A percentile compares a stretch with the other conserved stretches of the same genome.
Evolutionary conservation across 768 basidiomycete species (phyloP).

Genomic region (Serendipita indica): DNA sequence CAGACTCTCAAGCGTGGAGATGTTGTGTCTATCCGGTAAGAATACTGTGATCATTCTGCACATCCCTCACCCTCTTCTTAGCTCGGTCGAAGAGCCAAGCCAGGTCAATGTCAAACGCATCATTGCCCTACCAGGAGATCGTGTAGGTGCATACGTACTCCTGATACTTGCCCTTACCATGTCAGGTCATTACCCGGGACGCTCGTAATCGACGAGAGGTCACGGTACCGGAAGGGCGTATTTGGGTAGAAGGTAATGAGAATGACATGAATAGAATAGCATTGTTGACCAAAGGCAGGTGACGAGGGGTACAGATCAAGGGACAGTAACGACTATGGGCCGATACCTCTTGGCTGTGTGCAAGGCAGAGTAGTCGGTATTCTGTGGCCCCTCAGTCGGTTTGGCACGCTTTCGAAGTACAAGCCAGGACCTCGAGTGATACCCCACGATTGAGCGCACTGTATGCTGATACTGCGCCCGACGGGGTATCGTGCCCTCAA

Average conservation of each 20-base stretch:
- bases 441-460: too few species aligned
- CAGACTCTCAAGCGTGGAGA: not conserved
- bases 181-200: not conserved
- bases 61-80: not conserved
- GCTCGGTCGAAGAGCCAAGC: not conserved
- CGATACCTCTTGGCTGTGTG: not conserved
- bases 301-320: not conserved
- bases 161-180: not conserved
- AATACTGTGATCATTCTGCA: not conserved
- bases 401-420: too few species aligned
- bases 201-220: not conserved
- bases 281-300: not conserved
- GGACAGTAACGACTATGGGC: slow-evolving; percentile 5
- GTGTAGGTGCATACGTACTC: not conserved
- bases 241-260: slow-evolving; percentile 1
- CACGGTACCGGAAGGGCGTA: not conserved
- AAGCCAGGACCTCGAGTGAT: too few species aligned
- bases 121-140: not conserved
- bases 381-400: not conserved
- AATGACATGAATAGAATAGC: not conserved
- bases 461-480: too few species aligned
- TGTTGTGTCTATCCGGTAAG: not conserved
- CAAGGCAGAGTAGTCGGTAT: not conserved
- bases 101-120: not conserved
- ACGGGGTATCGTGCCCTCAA: too few species aligned